A percentile compares a stretch with the other conserved stretches of the same genome.
Conservation (phyloP, 2,329 filamentous ascomycete species). For the Alternaria conjuncta region DNA sequence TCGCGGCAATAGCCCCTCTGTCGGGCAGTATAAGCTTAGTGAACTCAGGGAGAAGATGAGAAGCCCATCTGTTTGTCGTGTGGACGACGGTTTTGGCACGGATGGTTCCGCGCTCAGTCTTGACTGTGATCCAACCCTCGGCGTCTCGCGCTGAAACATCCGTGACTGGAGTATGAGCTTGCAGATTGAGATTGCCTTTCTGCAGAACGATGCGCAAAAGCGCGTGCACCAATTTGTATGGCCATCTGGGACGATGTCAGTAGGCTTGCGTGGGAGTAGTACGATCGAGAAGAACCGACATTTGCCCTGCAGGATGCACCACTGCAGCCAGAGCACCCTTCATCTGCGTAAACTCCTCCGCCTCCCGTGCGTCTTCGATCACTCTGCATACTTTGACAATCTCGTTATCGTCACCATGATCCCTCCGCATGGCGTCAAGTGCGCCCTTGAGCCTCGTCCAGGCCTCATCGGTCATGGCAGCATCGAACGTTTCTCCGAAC, state of each 20-base stretch:
- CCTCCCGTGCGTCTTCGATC: slow-evolving; percentile 1
- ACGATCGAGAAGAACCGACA: neutral
- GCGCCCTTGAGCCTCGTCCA: slow-evolving; percentile 16
- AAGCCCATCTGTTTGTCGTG: slow-evolving; percentile 19
- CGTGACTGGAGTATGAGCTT: slow-evolving; percentile 13
- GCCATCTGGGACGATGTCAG: slow-evolving; percentile 9
- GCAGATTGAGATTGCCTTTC: slow-evolving; percentile 4
- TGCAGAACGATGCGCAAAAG: slow-evolving; percentile 11
- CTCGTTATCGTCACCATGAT: slow-evolving; percentile 13
- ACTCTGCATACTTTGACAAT: slow-evolving; percentile 12
- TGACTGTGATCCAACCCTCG: slow-evolving; percentile 8
- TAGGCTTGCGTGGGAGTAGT: neutral
- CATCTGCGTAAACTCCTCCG: slow-evolving; percentile 17
- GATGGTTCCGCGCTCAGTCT: slow-evolving; percentile 7
- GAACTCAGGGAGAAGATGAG: slow-evolving; percentile 17
- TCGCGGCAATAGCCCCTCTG: slow-evolving; percentile 1
- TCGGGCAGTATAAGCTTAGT: slow-evolving; percentile 9
- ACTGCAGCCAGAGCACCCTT: slow-evolving; percentile 13
- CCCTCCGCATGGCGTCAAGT: slow-evolving; percentile 12
- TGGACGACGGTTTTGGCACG: slow-evolving; percentile 12
- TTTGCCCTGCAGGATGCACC: slow-evolving; percentile 15
- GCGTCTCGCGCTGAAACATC: slow-evolving; percentile 10
- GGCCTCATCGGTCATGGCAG: slow-evolving; percentile 21
- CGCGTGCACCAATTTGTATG: slow-evolving; percentile 19
- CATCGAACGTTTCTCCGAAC: slow-evolving; percentile 19